Conservation (phyloP, 495 filamentous ascomycete genomes). For the Aspergillus hancockii region DNA sequence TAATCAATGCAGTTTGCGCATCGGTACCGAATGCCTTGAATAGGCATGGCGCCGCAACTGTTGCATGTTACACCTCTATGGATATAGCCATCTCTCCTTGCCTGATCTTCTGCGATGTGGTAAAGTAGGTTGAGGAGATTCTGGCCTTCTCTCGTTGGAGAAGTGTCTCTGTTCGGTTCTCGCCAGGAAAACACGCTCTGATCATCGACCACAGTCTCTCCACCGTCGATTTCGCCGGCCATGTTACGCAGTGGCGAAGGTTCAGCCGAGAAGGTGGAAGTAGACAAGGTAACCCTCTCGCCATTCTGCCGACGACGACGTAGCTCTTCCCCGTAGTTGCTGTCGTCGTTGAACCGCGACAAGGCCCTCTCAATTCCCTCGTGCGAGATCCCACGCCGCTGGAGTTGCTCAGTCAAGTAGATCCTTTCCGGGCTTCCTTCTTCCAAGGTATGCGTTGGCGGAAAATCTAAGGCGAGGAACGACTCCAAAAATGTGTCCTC, state of each 20-base stretch:
- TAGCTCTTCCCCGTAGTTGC: conserved; percentile 46
- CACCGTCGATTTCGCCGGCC: conserved; percentile 33
- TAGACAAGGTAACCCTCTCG: conserved; percentile 44
- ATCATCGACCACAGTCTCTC: conserved; percentile 61
- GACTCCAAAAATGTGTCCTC: conserved; percentile 52
- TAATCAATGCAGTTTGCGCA: conserved; percentile 93
- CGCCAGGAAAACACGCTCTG: conserved; percentile 58
- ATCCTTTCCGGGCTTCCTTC: conserved; percentile 35
- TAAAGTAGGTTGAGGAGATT: conserved; percentile 74
- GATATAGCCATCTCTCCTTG: conserved; percentile 80
- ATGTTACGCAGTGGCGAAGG: conserved; percentile 44
- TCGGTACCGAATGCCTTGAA: conserved; percentile 86
- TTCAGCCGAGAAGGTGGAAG: conserved; percentile 48
- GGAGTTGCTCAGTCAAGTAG: conserved; percentile 45
- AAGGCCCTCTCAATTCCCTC: conserved; percentile 44
- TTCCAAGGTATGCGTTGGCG: conserved; percentile 37
- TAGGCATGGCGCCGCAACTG: conserved; percentile 78
- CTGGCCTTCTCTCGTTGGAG: conserved; percentile 65
- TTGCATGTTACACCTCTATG: conserved; percentile 95
- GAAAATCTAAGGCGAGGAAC: conserved; percentile 50
- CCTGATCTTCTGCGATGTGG: conserved; percentile 80
- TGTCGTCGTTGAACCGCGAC: conserved; percentile 42
- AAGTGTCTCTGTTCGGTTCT: conserved; percentile 53
- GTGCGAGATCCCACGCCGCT: conserved; percentile 43
- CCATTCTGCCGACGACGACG: conserved; percentile 46